A percentile compares a stretch with the other conserved stretches of the same genome.
These are phyloP conservation scores for Flaveria bidentis DNA, from an alignment of 129 eudicot species.

Conservation along the genomic window DNA sequence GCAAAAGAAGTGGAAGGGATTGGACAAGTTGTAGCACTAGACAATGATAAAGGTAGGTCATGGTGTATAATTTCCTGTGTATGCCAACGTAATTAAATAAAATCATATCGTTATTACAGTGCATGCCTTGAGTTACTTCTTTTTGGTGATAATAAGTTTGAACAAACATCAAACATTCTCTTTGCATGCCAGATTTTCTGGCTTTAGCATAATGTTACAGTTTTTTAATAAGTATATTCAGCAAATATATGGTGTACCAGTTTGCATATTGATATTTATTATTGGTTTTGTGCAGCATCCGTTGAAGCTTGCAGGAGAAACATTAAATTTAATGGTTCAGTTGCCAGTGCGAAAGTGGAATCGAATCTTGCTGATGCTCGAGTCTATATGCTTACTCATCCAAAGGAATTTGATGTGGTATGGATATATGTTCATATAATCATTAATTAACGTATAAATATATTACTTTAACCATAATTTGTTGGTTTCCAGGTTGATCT, in stretches of 20 bases:
- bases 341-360: slow-evolving; percentile 81
- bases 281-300: slow-evolving; percentile 62
- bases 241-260: neutral
- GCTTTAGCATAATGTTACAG: too few relatives aligned
- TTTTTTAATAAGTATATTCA: too few relatives aligned
- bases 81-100: neutral
- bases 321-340: slow-evolving; percentile 85
- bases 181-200: neutral
- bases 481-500: slow-evolving; percentile 77
- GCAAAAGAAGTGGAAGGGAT: slow-evolving; percentile 92
- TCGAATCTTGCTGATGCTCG: slow-evolving; percentile 91
- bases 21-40: slow-evolving; percentile 90
- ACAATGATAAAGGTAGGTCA: slow-evolving; percentile 73
- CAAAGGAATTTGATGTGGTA: slow-evolving; percentile 97
- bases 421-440: slow-evolving; percentile 8
- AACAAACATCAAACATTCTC: neutral
- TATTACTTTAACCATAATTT: neutral
- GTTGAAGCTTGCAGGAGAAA: slow-evolving; percentile 97
- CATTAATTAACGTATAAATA: neutral
- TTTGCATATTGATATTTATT: neutral
- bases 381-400: slow-evolving; percentile 96
- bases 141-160: neutral
- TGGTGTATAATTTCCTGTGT: neutral
- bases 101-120: neutral
- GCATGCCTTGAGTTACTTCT: neutral